These are phyloP conservation scores for Dactylella cylindrospora DNA, from an alignment of 2,329 filamentous ascomycete genomes.

Conservation along the genomic window DNA sequence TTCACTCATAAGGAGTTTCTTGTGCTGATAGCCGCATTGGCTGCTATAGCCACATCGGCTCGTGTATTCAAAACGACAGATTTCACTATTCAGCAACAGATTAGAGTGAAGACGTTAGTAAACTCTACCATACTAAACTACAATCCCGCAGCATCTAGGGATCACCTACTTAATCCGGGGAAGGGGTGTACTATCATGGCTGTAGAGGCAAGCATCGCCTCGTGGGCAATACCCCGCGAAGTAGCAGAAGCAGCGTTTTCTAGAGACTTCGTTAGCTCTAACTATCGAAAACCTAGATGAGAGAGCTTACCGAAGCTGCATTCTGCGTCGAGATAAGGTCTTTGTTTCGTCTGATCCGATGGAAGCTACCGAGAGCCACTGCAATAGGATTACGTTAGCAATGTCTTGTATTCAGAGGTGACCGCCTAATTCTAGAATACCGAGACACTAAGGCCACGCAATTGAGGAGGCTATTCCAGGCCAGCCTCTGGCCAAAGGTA, in stretches of 20 bases:
- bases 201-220: constrained; percentile 21
- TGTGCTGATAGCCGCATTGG: constrained; percentile 17
- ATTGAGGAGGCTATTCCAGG: no score
- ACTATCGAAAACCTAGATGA: no score
- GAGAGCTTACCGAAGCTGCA: no score
- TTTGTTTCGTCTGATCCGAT: no score
- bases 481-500: no score
- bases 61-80: constrained; percentile 10
- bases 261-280: background rate
- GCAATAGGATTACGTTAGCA: no score
- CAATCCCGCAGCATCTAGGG: background rate
- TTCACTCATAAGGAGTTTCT: background rate
- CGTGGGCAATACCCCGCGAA: constrained; percentile 25
- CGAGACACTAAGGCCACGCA: no score
- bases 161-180: constrained; percentile 5
- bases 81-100: constrained; percentile 1
- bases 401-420: no score
- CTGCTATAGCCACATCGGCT: constrained; percentile 13
- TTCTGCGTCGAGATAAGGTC: no score
- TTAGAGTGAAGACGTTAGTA: background rate
- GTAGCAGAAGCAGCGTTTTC: constrained; percentile 16
- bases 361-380: no score
- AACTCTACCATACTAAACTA: background rate
- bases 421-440: no score
- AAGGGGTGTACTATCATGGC: background rate